A percentile compares a stretch with the other conserved stretches of the same genome.
Conservation (phyloP, 164 flowering plant species). For the Vitis rotundifolia region DNA sequence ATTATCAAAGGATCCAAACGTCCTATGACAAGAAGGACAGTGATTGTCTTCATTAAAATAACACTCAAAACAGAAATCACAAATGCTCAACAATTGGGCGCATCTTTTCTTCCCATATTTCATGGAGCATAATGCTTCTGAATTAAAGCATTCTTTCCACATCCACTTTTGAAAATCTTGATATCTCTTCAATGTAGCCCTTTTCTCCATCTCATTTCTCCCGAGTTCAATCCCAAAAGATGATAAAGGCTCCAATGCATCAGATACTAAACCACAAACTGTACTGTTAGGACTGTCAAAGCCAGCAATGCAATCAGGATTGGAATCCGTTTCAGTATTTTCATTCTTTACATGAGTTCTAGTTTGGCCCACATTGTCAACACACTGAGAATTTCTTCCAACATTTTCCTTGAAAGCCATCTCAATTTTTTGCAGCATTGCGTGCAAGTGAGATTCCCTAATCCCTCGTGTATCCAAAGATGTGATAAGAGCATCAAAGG, state of each 20-base stretch:
- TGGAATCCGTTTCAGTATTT: slow-evolving; percentile 28
- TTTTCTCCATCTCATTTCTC: slow-evolving; percentile 54
- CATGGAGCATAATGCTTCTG: slow-evolving; percentile 47
- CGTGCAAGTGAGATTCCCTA: slow-evolving; percentile 81
- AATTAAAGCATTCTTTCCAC: slow-evolving; percentile 70
- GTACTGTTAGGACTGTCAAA: slow-evolving; percentile 56
- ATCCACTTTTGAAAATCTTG: slow-evolving; percentile 76
- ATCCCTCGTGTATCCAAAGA: slow-evolving; percentile 87
- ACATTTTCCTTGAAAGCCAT: slow-evolving; percentile 61
- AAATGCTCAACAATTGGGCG: slow-evolving; percentile 41
- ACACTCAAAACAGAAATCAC: slow-evolving; percentile 51
- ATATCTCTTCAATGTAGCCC: slow-evolving; percentile 51
- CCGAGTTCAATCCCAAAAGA: slow-evolving; percentile 69
- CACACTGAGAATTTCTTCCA: slow-evolving; percentile 24
- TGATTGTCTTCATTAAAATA: slow-evolving; percentile 48
- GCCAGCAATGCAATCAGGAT: slow-evolving; percentile 32
- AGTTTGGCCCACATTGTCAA: slow-evolving; percentile 9
- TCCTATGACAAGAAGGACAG: slow-evolving; percentile 63
- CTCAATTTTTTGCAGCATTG: slow-evolving; percentile 79
- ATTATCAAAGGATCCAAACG: slow-evolving; percentile 22
- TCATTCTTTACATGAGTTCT: slow-evolving; percentile 24
- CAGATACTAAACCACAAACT: slow-evolving; percentile 34
- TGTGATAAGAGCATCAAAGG: slow-evolving; percentile 74
- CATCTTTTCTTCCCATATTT: slow-evolving; percentile 63
- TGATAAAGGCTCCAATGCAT: slow-evolving; percentile 43